Base-by-base conservation (phyloP, 306 rosid species). In the Cicer yamashitae region DNA sequence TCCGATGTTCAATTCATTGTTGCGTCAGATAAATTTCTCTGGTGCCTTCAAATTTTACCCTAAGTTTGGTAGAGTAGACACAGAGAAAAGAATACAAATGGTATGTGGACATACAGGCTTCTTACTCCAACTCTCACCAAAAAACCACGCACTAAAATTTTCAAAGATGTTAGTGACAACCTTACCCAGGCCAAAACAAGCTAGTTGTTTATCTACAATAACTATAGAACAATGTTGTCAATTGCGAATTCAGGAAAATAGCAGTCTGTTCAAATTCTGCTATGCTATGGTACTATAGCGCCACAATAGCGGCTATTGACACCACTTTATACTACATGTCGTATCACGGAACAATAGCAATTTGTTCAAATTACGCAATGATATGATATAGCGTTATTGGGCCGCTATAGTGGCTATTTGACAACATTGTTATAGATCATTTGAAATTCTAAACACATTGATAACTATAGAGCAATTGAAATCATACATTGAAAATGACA, bases 41-140 rank as follows among this genome's bases (percentile, higher is more conserved):
- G 34, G 12, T 54, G 25, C 20, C 67, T 54, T 43, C 53, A 64
- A 72, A 69, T 11, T 44, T 53, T 25, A 15, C 76, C 54, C 43
- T 1, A 43, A 43, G 53, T 20, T 43, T 66, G 39, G 39, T 41
- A 65, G 30, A 65, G 43, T 43, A 37, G 6, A 8, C 13, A 40
- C 4, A 6, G 5, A 10, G 5, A 43, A 65, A 43, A 65, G 5
- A 43, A 43, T 14, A 15, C 52, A 66, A 17, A 66, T 45, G 47
- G 47, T 1, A 39, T 7, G 25, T 8, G 7, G 51, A 4, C 8
- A 37, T 17, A 40, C 39, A 25, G 34, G 76, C 53, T 39, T 71
- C 65, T 48, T 3, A 3, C 3, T 25, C 34, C 34, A 25, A 25
- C 48, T 48, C 71, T 57, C 25, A 69, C 15, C 15, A 30, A 44